These are phyloP conservation scores for Homolaphlyctis polyrhiza DNA, from an alignment of 371 early-diverging fungal species.

Conservation along the genomic window DNA sequence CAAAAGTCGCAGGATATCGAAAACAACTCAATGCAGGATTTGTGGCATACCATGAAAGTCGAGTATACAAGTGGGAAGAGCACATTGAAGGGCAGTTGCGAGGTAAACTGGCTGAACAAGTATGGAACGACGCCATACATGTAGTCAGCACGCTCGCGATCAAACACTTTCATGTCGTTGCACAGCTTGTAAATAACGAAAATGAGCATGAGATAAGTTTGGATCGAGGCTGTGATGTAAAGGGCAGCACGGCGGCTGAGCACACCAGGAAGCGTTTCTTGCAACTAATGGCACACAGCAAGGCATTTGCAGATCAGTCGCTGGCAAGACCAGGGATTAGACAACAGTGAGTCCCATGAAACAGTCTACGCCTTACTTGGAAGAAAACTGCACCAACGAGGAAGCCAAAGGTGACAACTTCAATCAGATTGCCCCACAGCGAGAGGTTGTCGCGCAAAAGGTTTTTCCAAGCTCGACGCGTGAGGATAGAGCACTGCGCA, in stretches of 20 bases:
- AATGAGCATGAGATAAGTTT: conserved; percentile 30
- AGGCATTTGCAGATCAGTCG: not conserved
- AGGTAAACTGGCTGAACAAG: conserved; percentile 39
- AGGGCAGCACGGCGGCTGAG: conserved; percentile 22
- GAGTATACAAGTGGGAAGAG: conserved; percentile 22
- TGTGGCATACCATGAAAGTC: conserved; percentile 20
- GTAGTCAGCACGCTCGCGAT: conserved; percentile 78
- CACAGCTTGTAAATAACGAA: conserved; percentile 32
- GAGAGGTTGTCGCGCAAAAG: conserved; percentile 29
- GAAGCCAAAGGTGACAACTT: conserved; percentile 23
- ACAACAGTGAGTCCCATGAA: conserved; percentile 4
- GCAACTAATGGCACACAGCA: too few relatives aligned
- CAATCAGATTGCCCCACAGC: conserved; percentile 28
- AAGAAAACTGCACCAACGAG: conserved; percentile 25
- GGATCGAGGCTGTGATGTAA: conserved; percentile 22
- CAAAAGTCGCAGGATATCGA: not conserved
- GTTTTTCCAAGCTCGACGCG: conserved; percentile 20
- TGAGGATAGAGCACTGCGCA: conserved; percentile 24
- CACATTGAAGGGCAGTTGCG: conserved; percentile 23
- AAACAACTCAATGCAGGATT: not conserved
- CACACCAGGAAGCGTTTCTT: conserved; percentile 16
- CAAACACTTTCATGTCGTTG: conserved; percentile 35
- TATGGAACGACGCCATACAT: conserved; percentile 76
- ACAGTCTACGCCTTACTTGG: conserved; percentile 18
- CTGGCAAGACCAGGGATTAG: not conserved